Evolutionary conservation across 148 eudicot genomes (phyloP), one percentile per base, ranked within the genome.

Genomic region (Amaranthus cruentus): DNA sequence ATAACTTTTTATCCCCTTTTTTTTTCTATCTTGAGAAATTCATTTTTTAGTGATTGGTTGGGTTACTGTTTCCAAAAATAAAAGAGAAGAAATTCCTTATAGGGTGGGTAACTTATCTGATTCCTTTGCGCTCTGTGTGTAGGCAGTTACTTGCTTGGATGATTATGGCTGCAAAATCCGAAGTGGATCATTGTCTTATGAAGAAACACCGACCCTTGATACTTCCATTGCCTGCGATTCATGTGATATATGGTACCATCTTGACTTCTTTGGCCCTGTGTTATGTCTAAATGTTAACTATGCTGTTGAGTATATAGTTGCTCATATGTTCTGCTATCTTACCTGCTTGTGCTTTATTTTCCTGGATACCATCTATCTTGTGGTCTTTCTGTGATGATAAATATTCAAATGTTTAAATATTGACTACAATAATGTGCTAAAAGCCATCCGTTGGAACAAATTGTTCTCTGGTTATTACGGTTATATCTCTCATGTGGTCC

Each of bases 71-170:
- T 54, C 46, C 59, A 15, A 28, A 28, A 28, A 47, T 50, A 63
- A 15, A 18, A n/a, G 68, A 43, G 44, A 56, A 42, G 7, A 28
- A 10, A 74, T 57, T 64, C 60, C 62, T 18, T 75, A 58, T 67
- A 54, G 72, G 38, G 38, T 28, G 2, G 47, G 3, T 62, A 42
- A 28, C 60, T 51, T 73, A 61, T 78, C 68, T 76, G 79, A 72
- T 79, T 73, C 57, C 18, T 67, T 66, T 69, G 62, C 73, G 18
- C 76, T 71, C 82, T 73, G 77, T 71, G 82, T 88, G 77, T 88
- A 94, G 98, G 93, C 98, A 89, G 98, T 94, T 84, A 87, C 88
- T 81, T 94, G 98, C 83, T 84, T 94, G 93, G 98, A 87, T 75
- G 91, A 96, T 76, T 93, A 87, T 86, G 90, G 82, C 75, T 94